Evolutionary conservation across 306 rosid genomes (phyloP), one percentile per base, ranked within the genome.

Genomic region (Fragaria iinumae): DNA sequence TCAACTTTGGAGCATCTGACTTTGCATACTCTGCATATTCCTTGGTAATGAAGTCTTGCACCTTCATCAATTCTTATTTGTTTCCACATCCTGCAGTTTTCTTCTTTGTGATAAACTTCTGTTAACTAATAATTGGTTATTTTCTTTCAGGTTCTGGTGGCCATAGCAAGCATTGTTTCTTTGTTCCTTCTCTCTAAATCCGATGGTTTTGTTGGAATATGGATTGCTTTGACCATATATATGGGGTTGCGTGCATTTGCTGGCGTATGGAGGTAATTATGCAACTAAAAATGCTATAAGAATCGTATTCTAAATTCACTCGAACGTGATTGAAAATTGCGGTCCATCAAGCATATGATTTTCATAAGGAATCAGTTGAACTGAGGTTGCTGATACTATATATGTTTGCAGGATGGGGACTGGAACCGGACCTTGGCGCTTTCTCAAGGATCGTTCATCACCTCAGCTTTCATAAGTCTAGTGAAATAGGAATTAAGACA

Each of bases 1-100:
- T 92, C 63, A 96, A 92, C 85, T 96, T 87, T 75, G 98, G 99
- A 18, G 99, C 99, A 6, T 92, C 99, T 43, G 99, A 96, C 80
- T 96, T 92, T 82, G 97, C 92, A 68, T 96, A 96, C 50, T 83
- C 93, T 27, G 99, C 99, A 5, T 88, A 83, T 78, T 96, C 99
- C 60, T 76, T 96, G 96, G 98, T 25, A 88, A 27, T 59, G 23
- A 57, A 32, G 20, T 25, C 41, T 6, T 62, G 43, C 41, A 12
- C 44, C 6, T 34, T 6, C 16, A 64, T 62, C 41, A 29, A 62
- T 29, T 13, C 69, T 64, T 34, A 34, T 60, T 60, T 25, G 20
- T 4, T 27, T 27, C 9, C 6, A 27, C 41, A 60, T 62, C 7
- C 34, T 27, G 47, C 47, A 43, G 44, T 32, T 64, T 64, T 27